Evolutionary conservation across 1,284 basidiomycete species (phyloP).

Genomic region (Inonotus obliquus): DNA sequence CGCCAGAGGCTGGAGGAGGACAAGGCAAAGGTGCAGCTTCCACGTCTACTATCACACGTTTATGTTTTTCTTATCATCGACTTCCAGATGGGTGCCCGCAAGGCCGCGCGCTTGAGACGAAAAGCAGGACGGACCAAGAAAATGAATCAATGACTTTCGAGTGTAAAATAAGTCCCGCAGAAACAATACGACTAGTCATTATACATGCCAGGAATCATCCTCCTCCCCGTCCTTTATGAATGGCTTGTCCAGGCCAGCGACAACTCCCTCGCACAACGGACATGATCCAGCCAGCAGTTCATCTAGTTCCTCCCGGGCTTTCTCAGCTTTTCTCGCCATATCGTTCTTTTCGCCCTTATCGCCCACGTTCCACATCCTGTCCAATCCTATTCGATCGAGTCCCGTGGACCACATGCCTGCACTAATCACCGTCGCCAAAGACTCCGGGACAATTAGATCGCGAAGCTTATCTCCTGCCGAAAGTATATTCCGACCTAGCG

Average conservation of each 20-base stretch:
- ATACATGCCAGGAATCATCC: constrained; percentile 80
- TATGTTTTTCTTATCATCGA: constrained; percentile 11
- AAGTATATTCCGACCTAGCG: constrained; percentile 76
- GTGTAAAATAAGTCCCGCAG: not conserved
- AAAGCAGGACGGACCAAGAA: constrained; percentile 73
- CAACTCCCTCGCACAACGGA: constrained; percentile 86
- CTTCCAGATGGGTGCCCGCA: constrained; percentile 70
- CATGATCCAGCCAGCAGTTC: constrained; percentile 83
- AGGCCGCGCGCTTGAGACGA: constrained; percentile 63
- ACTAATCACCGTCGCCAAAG: constrained; percentile 70
- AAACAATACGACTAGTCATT: constrained; percentile 19
- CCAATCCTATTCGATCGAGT: constrained; percentile 34
- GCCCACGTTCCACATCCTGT: constrained; percentile 40
- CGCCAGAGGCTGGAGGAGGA: constrained; percentile 64
- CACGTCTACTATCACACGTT: not conserved
- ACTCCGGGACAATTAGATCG: constrained; percentile 89
- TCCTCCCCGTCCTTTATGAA: constrained; percentile 81
- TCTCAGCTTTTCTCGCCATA: constrained; percentile 58
- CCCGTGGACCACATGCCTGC: constrained; percentile 57
- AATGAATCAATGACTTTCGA: constrained; percentile 54
- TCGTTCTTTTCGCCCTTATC: constrained; percentile 42
- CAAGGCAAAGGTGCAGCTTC: constrained; percentile 55
- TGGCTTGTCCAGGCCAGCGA: constrained; percentile 80
- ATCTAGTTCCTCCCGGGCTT: constrained; percentile 77
- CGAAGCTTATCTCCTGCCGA: constrained; percentile 86